Conservation (phyloP, 2,329 filamentous ascomycete genomes). For the Nemania sp. region DNA sequence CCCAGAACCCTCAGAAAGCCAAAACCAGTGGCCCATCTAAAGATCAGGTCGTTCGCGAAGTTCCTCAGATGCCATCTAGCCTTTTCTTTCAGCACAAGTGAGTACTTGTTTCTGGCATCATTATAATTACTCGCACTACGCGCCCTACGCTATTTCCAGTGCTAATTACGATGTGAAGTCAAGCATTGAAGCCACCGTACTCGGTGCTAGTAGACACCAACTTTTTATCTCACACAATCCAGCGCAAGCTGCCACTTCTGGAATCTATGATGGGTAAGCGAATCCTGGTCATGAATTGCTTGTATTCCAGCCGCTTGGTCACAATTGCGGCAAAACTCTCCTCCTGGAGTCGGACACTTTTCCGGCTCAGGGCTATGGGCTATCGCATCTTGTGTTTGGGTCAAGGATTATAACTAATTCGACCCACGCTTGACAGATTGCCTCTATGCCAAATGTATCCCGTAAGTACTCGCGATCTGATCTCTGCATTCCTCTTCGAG, state of each 20-base stretch:
- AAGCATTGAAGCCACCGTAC: conserved; percentile 82
- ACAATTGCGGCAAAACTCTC: neutral
- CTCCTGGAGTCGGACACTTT: neutral
- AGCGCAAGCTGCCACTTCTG: conserved; percentile 84
- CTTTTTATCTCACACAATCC: conserved; percentile 85
- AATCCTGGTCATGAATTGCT: neutral
- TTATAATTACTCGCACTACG: neutral
- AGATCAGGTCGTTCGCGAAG: conserved; percentile 70
- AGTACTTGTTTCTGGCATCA: neutral
- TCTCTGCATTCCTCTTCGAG: neutral
- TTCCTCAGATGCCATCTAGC: conserved; percentile 78
- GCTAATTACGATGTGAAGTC: conserved; percentile 49
- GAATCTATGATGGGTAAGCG: conserved; percentile 69
- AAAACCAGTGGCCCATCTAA: conserved; percentile 52
- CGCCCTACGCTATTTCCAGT: neutral
- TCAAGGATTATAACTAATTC: conserved; percentile 12
- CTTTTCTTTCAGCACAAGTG: conserved; percentile 77
- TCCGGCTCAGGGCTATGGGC: neutral
- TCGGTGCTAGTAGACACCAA: conserved; percentile 65
- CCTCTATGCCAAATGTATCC: conserved; percentile 87
- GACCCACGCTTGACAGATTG: conserved; percentile 57
- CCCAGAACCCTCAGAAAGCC: conserved; percentile 60
- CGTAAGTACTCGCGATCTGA: conserved; percentile 61
- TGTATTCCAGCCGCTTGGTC: neutral
- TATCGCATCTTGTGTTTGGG: neutral